Evolutionary conservation across 495 filamentous ascomycete genomes (phyloP).

Genomic region (Tuber magnatum): DNA sequence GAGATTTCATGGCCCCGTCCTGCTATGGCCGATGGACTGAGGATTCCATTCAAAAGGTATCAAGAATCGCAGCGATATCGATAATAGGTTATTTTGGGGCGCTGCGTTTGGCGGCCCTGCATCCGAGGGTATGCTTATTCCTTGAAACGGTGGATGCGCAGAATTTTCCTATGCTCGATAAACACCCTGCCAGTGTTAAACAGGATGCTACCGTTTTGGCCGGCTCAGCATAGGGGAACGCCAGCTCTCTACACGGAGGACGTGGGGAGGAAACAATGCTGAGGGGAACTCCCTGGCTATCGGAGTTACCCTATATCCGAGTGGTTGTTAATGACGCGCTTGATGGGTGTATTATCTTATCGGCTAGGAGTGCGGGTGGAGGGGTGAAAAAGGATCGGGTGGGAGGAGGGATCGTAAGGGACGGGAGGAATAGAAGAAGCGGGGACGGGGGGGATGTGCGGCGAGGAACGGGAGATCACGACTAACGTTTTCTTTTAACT

Average conservation of each 20-base stretch:
- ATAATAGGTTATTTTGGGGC: not conserved
- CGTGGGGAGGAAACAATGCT: not conserved
- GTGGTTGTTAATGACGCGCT: not conserved
- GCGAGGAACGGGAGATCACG: not conserved
- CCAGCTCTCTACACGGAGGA: not conserved
- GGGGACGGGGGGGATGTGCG: not conserved
- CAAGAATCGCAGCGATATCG: not conserved
- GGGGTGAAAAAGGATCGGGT: not conserved
- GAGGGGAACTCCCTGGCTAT: not conserved
- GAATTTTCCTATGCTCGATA: not conserved
- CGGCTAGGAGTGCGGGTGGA: not conserved
- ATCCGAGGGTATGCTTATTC: not conserved
- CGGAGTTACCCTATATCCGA: not conserved
- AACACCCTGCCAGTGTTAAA: not conserved
- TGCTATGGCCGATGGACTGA: not conserved
- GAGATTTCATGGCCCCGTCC: not conserved
- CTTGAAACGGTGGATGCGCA: not conserved
- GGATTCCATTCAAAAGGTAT: not conserved
- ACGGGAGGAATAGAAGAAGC: not conserved
- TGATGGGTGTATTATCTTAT: not conserved
- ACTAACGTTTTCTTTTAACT: not conserved
- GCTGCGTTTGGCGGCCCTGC: not conserved
- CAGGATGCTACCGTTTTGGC: not conserved
- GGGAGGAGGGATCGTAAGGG: no score
- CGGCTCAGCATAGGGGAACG: not conserved